Base-by-base conservation (phyloP, 139 green algal genomes). In the Limnomonas spitsbergensis region DNA sequence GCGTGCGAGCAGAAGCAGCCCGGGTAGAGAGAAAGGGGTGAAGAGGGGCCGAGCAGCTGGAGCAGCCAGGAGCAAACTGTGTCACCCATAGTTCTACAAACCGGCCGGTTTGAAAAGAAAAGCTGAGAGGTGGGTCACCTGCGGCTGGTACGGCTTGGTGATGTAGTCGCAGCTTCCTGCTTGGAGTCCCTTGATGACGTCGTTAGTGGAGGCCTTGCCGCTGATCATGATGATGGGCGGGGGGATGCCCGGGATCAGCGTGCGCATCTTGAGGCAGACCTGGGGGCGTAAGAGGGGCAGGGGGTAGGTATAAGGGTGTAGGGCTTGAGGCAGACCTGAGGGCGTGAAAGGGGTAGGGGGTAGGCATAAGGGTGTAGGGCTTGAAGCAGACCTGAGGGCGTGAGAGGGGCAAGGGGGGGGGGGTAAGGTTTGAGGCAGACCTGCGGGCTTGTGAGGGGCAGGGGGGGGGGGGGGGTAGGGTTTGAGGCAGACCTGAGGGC, bases 211-310 rank as follows among this genome's bases (percentile, higher is more conserved):
- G 29, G 82, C 74, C 68, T 83, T 82, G 74, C 82, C 81, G 40
- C 54, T 74, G 54, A 87, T 87, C 82, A 87, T 87, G 82, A 87
- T 87, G 69, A 87, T 84, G 47, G 82, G 82, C 2, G 82, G 82
- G 29, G 82, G 82, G 34, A 84, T 75, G n/a, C 82, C 82, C 0
- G 82, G 82, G 2, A 69, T 76, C 26, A 87, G 78, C 0, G 53
- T 71, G 27, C 78, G 73, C 82, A 87, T 84, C 78, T 87, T 87
- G 1, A 66, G 42, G 40, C 82, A 87, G 69, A 87, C 82, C 81
- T 85, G 70, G 9, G 26, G 53, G 9, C 4, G 36, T 42, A 32
- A 9, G 56, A 32, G 56, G 56, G n/a, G 56, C 31, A 26, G 56
- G 56, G 14, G 56, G 56, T 14, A 35, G 31, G 56, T 27, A 9